Base-by-base conservation (phyloP, 768 basidiomycete genomes). In the Phanerochaete sordida region DNA sequence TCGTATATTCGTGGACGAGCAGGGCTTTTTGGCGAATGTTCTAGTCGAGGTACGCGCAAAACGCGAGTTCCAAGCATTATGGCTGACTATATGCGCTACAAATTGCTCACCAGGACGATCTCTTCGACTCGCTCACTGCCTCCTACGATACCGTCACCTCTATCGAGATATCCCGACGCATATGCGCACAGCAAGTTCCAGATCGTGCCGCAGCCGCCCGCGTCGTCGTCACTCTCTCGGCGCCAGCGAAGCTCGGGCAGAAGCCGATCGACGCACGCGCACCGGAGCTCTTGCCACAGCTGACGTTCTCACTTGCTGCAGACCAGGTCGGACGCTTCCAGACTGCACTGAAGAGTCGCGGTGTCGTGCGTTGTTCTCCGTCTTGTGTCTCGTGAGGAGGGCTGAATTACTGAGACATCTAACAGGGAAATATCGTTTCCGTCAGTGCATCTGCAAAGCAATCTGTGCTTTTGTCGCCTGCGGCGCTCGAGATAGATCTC, bases 1-100 rank as follows among this genome's bases (percentile, higher is more conserved):
- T 58, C 75, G 80, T 28, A 62, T 88, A 49, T 83, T 81, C 64
- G 67, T 84, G 51, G 86, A 88, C 61, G 75, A 73, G 27, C 75
- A 70, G 48, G 74, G 72, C 3, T 79, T 88, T 61, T 66, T 83
- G n/a, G 79, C 72, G 1, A 87, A 84, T 61, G 71, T 86, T 23
- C 70, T 74, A n/a, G 56, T 67, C 5, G 64, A 63, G 26, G 71
- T 71, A 45, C 15, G 64, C 59, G 16, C 21, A 2, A 35, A 21
- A 37, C 19, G 43, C 21, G 12, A 27, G 19, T 21, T 52, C 3
- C 24, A n/a, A 45, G 15, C 28, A n/a, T 21, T 16, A 23, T 37
- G n/a, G 43, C 26, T 37, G 68, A 78, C 77, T 77, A 65, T 31
- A 56, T 62, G 53, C 52, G 39, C 16, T 44, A 45, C 33, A 28